A percentile compares a stretch with the other conserved stretches of the same genome.
phyloP scores from a whole-genome alignment of 306 rosid genomes.

The Cercis canadensis region DNA sequence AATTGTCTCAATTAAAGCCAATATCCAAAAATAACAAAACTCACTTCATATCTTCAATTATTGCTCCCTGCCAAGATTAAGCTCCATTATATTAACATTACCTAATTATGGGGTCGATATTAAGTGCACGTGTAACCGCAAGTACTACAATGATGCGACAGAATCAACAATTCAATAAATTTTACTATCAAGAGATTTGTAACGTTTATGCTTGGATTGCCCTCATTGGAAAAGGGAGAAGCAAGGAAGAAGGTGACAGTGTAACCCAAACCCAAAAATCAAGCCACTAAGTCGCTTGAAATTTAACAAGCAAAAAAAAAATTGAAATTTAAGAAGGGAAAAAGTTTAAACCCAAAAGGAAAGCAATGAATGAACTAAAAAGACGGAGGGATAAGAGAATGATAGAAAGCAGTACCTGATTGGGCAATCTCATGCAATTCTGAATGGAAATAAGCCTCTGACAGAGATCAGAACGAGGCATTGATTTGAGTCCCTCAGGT shows the following conservation, averaged over 20 bases:
- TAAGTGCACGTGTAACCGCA: conserved; percentile 7
- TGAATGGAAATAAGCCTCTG: conserved; percentile 81
- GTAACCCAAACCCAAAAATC: not conserved
- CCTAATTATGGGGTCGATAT: not conserved
- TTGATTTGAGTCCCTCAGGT: conserved; percentile 76
- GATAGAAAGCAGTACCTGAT: conserved; percentile 42
- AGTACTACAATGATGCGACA: not conserved
- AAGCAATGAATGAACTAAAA: not conserved
- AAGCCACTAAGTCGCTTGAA: not conserved
- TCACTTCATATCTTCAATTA: not conserved
- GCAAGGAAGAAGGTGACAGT: not conserved
- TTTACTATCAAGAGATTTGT: not conserved
- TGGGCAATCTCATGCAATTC: conserved; percentile 73
- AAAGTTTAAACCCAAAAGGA: not conserved
- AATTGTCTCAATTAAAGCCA: not conserved
- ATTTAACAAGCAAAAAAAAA: not conserved
- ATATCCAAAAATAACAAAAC: not conserved
- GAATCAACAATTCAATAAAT: conserved; percentile 6
- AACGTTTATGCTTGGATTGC: not conserved
- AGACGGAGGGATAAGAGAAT: not conserved
- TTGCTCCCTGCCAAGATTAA: too few relatives aligned
- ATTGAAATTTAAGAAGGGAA: not conserved
- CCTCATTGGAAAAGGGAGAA: not conserved
- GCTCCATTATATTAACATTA: not conserved
- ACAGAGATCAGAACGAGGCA: conserved; percentile 89